Evolutionary conservation across 306 rosid genomes (phyloP).

Genomic region (Styphnolobium japonicum): DNA sequence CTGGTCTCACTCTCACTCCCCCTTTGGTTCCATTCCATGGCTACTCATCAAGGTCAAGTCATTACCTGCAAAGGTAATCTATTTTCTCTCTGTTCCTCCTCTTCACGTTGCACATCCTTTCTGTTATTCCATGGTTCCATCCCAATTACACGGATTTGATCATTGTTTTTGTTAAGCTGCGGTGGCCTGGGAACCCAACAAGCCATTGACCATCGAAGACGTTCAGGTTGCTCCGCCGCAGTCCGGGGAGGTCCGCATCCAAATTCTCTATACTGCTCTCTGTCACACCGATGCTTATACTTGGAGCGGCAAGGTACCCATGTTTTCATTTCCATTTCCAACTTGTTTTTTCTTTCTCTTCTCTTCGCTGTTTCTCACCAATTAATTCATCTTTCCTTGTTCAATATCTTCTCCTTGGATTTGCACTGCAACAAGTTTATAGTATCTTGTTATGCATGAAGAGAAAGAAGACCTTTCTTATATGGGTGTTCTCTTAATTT

Average conservation of each 20-base stretch:
- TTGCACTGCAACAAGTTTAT: neutral
- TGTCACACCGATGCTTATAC: constrained; percentile 97
- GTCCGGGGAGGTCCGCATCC: constrained; percentile 82
- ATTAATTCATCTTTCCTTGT: neutral
- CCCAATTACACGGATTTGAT: neutral
- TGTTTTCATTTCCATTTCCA: neutral
- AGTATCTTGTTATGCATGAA: neutral
- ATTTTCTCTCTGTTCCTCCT: neutral
- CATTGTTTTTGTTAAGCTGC: constrained; percentile 52
- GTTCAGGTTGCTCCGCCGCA: constrained; percentile 96
- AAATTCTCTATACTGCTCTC: constrained; percentile 86
- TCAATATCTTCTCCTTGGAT: neutral
- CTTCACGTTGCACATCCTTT: neutral
- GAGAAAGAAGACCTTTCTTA: neutral
- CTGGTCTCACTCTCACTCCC: neutral
- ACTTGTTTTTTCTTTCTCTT: neutral
- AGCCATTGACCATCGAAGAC: constrained; percentile 83
- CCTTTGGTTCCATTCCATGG: constrained; percentile 43
- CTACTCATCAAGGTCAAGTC: constrained; percentile 82
- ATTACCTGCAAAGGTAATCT: constrained; percentile 90
- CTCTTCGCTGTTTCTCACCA: too few relatives aligned
- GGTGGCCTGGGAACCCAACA: constrained; percentile 99
- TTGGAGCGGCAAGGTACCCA: constrained; percentile 81
- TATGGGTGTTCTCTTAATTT: neutral
- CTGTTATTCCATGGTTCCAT: too few relatives aligned